Base-by-base conservation (phyloP, 371 early-diverging fungal genomes). In the Mucor indicus region DNA sequence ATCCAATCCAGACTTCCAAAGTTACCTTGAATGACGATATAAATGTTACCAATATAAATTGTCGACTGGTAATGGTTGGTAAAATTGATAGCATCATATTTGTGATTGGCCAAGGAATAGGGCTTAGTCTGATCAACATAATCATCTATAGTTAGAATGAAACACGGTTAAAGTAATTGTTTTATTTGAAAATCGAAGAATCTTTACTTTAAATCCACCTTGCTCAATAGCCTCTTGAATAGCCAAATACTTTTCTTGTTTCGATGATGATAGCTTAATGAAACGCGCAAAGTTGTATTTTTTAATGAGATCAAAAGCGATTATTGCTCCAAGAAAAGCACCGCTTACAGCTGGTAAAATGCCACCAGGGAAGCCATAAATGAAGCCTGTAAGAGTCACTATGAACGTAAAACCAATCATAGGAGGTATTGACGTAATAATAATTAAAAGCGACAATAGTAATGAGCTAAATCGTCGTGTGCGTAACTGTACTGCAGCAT, bases 1-100 rank as follows among this genome's bases (percentile, higher is more conserved):
- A 68, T 20, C 75, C 75, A 16, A 75, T 58, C 75, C 75, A 75
- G 0, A 75, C 69, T 41, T 75, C 75, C 12, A 75, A 37, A 9
- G 45, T 40, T 16, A 70, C 53, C 42, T 71, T 75, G 44, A 60
- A 57, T 0, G 62, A 55, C 4, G 67, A 58, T 7, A 75, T 9
- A 5, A 61, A 25, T 11, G 69, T 43, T 12, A 56, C 49, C 12
- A 61, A 4, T 8, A 55, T 25, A 31, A 55, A 75, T 23, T 54
- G 57, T n/a, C 38, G 44, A 1, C 48, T 39, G 9, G 48, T 53
- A 12, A 68, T 41, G 3, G 48, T 67, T 1, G 68, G 64, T 12
- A 70, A 15, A 19, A 70, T 36, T 0, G 69, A 60, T 5, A 75
- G 40, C 16, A 75, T 21, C 58, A 63, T 59, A 20, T 68, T 68